These are phyloP conservation scores for Annulohypoxylon truncatum DNA, from an alignment of 2,329 filamentous ascomycete species.

Conservation along the genomic window DNA sequence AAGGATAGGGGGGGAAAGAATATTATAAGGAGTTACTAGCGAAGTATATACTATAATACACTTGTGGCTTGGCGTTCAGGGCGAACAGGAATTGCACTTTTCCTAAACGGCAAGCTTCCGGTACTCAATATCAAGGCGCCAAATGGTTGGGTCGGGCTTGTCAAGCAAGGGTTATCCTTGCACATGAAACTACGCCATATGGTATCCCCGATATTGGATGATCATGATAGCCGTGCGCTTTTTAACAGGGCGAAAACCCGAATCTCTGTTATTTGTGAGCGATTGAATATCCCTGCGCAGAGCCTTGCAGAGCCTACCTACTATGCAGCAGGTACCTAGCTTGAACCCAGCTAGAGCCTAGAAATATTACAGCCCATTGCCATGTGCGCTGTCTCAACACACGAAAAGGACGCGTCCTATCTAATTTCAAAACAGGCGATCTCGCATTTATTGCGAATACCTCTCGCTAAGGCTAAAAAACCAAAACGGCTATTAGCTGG, in stretches of 20 bases:
- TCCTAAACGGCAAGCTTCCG: conserved; percentile 43
- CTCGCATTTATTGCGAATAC: conserved; percentile 3
- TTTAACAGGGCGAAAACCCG: conserved; percentile 14
- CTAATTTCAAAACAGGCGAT: conserved; percentile 12
- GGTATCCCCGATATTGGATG: conserved; percentile 31
- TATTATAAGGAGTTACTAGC: conserved; percentile 29
- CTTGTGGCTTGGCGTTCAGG: conserved; percentile 38
- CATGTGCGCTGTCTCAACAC: conserved; percentile 18
- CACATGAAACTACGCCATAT: conserved; percentile 39
- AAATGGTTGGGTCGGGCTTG: conserved; percentile 39
- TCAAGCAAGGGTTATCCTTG: conserved; percentile 36
- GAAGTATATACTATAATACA: conserved; percentile 21
- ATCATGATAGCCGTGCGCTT: conserved; percentile 30
- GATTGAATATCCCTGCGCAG: conserved; percentile 34
- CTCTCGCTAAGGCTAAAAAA: conserved; percentile 14
- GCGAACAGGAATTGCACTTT: conserved; percentile 34
- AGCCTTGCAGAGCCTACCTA: conserved; percentile 8
- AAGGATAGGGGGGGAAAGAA: neutral
- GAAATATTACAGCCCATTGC: neutral
- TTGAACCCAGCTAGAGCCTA: neutral
- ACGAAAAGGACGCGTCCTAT: conserved; percentile 4
- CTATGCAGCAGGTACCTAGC: neutral
- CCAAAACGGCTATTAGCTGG: neutral
- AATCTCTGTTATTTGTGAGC: conserved; percentile 34
- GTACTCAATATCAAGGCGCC: conserved; percentile 39